Base-by-base conservation (phyloP, 2,329 filamentous ascomycete genomes). In the Colletotrichum sp. region DNA sequence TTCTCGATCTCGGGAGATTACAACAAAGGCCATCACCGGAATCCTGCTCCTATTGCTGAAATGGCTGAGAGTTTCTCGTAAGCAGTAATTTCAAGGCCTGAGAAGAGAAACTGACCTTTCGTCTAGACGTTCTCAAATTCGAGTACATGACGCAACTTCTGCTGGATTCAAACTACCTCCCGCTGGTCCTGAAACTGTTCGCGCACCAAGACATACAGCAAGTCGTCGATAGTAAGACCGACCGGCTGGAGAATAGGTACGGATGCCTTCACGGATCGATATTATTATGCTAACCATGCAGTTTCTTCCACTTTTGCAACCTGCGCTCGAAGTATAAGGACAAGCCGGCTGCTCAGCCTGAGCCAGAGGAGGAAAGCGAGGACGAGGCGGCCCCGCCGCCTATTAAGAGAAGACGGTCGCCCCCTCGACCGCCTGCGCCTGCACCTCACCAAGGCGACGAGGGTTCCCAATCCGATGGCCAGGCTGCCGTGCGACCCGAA, bases 11-110 rank as follows among this genome's bases (percentile, higher is more conserved):
- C 92, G 96, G 71, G 97, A 99, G 83, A 96, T 99, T 67, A 94
- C 94, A 15, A 92, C 94, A 30, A 98, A 98, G 84, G 96, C 96
- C 1, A 93, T 98, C 26, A 97, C 96, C n/a, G 96, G 94, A 1
- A 94, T 96, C 71, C 86, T 99, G 32, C 87, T 99, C 32, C 87
- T 98, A n/a, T 85, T 98, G 60, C 83, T 98, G 76, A 99, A 98
- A 84, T 99, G 97, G 97, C 94, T 98, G 80, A 97, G 98, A 83
- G 88, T 98, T 70, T 98, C 96, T 73, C 97, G 95, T 97, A 88
- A 88, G 95, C 30, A 30, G 5, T 13, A 15, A 5, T 88, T 12
- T 56, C 60, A 28, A 24, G 60, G 43, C n/a, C 65, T 26, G 10
- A 15, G 52, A 38, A n/a, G 26, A 55, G 32, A 73, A 8, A 13